A percentile compares a stretch with the other conserved stretches of the same genome.
phyloP scores from a whole-genome alignment of 306 rosid genomes.

The Astragalus glycyphyllos region DNA sequence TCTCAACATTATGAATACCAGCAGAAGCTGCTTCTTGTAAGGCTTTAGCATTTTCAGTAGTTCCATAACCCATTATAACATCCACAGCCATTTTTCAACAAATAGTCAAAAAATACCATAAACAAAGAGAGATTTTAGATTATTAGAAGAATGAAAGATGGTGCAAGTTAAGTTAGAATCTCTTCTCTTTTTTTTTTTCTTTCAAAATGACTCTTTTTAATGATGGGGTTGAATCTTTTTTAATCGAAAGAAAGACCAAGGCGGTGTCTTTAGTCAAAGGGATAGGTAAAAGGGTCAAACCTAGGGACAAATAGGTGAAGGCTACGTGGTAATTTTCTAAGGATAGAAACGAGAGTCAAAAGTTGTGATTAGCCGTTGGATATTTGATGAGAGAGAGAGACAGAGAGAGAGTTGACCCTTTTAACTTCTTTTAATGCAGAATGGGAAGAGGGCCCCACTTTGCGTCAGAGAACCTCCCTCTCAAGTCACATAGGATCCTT shows the following conservation, averaged over 20 bases:
- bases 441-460: slow-evolving; percentile 44
- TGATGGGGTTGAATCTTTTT: slow-evolving; percentile 39
- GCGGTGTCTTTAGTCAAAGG: slow-evolving; percentile 48
- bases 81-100: slow-evolving; percentile 55
- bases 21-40: slow-evolving; percentile 76
- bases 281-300: slow-evolving; percentile 56
- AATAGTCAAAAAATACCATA: slow-evolving; percentile 4
- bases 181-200: background rate
- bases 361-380: slow-evolving; percentile 74
- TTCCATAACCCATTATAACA: slow-evolving; percentile 47
- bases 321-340: slow-evolving; percentile 53
- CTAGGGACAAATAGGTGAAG: background rate
- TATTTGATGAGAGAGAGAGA: slow-evolving; percentile 27
- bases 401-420: slow-evolving; percentile 71
- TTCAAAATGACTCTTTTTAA: slow-evolving; percentile 5
- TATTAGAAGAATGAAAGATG: background rate
- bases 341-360: too few species aligned
- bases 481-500: slow-evolving; percentile 47
- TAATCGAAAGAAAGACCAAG: background rate
- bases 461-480: slow-evolving; percentile 29
- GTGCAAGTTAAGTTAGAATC: background rate
- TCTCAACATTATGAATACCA: slow-evolving; percentile 74
- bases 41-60: slow-evolving; percentile 40
- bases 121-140: background rate
- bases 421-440: slow-evolving; percentile 68